Conservation (phyloP, 306 rosid species). For the Vicia faba region DNA sequence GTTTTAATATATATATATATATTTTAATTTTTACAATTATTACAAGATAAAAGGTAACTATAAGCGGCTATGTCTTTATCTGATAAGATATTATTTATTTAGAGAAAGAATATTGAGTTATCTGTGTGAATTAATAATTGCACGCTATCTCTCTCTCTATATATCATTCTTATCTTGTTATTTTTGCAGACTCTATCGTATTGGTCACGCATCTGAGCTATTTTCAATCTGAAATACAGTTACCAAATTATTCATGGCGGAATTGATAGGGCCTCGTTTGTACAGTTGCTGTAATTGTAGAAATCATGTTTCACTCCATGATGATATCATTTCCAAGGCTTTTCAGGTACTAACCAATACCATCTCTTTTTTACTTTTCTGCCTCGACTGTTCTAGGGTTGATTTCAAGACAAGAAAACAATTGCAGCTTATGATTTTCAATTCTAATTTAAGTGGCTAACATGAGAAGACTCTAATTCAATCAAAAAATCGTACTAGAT, state of each 20-base stretch:
- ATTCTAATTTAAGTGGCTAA: neutral
- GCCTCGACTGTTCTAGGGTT: too few relatives aligned
- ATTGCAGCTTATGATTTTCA: too few relatives aligned
- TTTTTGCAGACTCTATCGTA: constrained; percentile 32
- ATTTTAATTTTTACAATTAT: too few relatives aligned
- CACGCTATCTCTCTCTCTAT: constrained; percentile 56
- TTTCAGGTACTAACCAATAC: constrained; percentile 60
- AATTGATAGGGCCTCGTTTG: constrained; percentile 82
- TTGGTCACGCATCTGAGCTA: too few relatives aligned
- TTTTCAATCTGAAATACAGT: too few relatives aligned
- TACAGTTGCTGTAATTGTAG: constrained; percentile 95
- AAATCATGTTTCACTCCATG: constrained; percentile 91
- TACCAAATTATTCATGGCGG: constrained; percentile 61
- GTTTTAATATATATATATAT: too few relatives aligned
- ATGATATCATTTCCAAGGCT: constrained; percentile 96
- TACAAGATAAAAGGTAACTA: neutral
- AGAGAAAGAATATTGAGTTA: constrained; percentile 41
- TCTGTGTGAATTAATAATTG: constrained; percentile 34
- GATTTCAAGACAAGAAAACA: neutral
- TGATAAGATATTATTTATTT: constrained; percentile 26
- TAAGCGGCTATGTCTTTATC: constrained; percentile 50
- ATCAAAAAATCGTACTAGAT: neutral
- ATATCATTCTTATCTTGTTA: constrained; percentile 44
- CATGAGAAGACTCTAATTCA: neutral
- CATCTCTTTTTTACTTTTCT: neutral